Percentiles rank a stretch among this genome's conserved stretches.
These are phyloP conservation scores for Trichoderma arundinaceum DNA, from an alignment of 2,329 filamentous ascomycete species.

Conservation along the genomic window DNA sequence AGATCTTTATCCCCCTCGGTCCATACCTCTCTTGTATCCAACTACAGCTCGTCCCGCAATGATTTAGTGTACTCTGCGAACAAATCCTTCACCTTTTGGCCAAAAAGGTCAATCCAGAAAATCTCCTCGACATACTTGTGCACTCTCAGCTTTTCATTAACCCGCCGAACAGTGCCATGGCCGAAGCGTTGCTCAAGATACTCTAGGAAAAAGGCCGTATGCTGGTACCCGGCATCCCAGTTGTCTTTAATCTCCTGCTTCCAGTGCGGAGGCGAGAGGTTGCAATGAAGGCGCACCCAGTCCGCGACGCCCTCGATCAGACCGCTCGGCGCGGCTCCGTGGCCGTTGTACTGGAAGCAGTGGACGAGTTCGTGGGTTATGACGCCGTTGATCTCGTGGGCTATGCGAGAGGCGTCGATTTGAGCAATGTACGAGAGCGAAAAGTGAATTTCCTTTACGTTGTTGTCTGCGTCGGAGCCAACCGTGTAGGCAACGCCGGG, in stretches of 20 bases:
- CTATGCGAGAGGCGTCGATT: constrained; percentile 51
- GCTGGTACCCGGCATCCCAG: constrained; percentile 92
- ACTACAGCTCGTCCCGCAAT: constrained; percentile 20
- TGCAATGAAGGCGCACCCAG: constrained; percentile 81
- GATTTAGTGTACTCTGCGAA: constrained; percentile 72
- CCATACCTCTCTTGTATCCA: too few relatives aligned
- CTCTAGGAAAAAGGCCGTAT: constrained; percentile 88
- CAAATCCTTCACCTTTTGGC: constrained; percentile 67
- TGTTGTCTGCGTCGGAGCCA: constrained; percentile 75
- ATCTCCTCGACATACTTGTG: constrained; percentile 66
- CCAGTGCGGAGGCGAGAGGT: constrained; percentile 84
- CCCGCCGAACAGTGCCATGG: constrained; percentile 60
- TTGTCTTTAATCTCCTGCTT: constrained; percentile 60
- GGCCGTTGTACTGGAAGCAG: constrained; percentile 83
- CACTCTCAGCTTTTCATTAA: constrained; percentile 72
- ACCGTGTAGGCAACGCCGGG: constrained; percentile 88
- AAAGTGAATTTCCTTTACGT: constrained; percentile 94
- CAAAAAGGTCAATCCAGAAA: constrained; percentile 74
- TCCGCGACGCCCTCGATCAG: constrained; percentile 92
- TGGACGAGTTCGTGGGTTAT: constrained; percentile 93
- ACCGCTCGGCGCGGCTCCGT: constrained; percentile 68
- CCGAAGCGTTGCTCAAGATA: constrained; percentile 76
- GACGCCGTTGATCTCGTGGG: constrained; percentile 77
- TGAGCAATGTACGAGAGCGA: constrained; percentile 73
- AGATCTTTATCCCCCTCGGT: not conserved